These are phyloP conservation scores for Aspergillus fumigatiaffinis DNA, from an alignment of 2,329 filamentous ascomycete genomes.

Conservation along the genomic window DNA sequence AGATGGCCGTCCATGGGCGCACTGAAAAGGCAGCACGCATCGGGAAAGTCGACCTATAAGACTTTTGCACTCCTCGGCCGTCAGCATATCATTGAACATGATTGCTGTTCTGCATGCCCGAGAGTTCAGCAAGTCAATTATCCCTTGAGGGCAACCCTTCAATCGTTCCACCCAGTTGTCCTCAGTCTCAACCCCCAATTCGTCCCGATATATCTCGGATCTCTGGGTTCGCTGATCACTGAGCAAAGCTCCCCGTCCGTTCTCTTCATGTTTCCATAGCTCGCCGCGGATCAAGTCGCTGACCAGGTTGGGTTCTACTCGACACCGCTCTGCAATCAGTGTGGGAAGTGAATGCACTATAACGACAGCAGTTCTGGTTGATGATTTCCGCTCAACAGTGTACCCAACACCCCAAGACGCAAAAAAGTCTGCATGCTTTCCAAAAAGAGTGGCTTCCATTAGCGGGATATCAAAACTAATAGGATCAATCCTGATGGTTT, in stretches of 20 bases:
- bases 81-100: constrained; percentile 49
- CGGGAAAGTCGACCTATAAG: constrained; percentile 36
- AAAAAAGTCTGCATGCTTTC: constrained; percentile 55
- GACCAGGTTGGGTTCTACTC: constrained; percentile 65
- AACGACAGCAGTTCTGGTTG: constrained; percentile 29
- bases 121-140: constrained; percentile 61
- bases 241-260: constrained; percentile 14
- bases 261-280: constrained; percentile 62
- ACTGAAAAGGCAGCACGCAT: constrained; percentile 49
- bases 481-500: constrained; percentile 35
- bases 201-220: background rate
- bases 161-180: constrained; percentile 58
- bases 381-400: constrained; percentile 34
- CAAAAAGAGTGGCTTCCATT: constrained; percentile 59
- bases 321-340: constrained; percentile 72
- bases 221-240: constrained; percentile 4
- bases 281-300: constrained; percentile 72
- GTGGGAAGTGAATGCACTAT: constrained; percentile 61
- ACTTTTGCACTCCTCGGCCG: constrained; percentile 33
- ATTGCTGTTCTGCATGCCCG: constrained; percentile 48
- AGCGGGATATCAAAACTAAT: constrained; percentile 62
- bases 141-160: constrained; percentile 66
- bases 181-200: background rate
- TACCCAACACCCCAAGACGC: constrained; percentile 71
- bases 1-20: constrained; percentile 48